Percentiles rank a stretch among this genome's conserved stretches.
Conservation (phyloP, 805 yeast species). For the Sungouiozyma ichnusensis region DNA sequence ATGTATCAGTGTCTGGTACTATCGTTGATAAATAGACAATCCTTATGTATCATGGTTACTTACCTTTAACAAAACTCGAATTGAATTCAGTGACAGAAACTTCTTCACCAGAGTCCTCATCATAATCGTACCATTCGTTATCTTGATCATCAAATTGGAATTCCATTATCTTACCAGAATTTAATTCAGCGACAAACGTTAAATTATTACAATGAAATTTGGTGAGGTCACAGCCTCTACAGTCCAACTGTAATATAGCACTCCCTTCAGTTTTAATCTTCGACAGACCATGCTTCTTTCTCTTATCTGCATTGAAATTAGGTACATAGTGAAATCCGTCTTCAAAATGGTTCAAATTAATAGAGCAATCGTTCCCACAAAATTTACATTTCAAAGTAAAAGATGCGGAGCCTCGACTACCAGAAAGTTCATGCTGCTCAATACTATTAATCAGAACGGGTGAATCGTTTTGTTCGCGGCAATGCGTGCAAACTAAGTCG, state of each 20-base stretch:
- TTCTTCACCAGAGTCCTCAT: constrained; percentile 70
- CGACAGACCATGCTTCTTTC: constrained; percentile 23
- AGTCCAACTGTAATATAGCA: constrained; percentile 60
- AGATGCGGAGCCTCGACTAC: constrained; percentile 74
- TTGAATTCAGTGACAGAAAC: constrained; percentile 67
- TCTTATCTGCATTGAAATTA: constrained; percentile 11
- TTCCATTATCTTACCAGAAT: constrained; percentile 18
- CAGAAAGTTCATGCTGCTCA: constrained; percentile 54
- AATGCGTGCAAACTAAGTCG: constrained; percentile 60
- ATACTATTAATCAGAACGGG: constrained; percentile 56
- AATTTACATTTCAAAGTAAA: constrained; percentile 66
- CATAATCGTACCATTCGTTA: constrained; percentile 92
- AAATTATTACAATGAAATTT: constrained; percentile 49
- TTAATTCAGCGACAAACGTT: constrained; percentile 15
- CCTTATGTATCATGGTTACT: constrained; percentile 7
- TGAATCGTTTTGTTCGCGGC: constrained; percentile 70
- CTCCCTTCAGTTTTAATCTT: constrained; percentile 13
- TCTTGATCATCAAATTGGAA: constrained; percentile 52
- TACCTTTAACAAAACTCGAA: constrained; percentile 46
- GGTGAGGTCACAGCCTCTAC: constrained; percentile 71
- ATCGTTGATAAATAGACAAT: neutral
- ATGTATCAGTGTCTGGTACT: too few species aligned
- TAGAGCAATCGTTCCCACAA: constrained; percentile 35
- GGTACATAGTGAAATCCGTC: constrained; percentile 18
- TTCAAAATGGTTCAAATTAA: constrained; percentile 17